Evolutionary conservation across 192 early-diverging fungal species (phyloP), one percentile per base, ranked within the genome.

Genomic region (Entomortierella chlamydospora): DNA sequence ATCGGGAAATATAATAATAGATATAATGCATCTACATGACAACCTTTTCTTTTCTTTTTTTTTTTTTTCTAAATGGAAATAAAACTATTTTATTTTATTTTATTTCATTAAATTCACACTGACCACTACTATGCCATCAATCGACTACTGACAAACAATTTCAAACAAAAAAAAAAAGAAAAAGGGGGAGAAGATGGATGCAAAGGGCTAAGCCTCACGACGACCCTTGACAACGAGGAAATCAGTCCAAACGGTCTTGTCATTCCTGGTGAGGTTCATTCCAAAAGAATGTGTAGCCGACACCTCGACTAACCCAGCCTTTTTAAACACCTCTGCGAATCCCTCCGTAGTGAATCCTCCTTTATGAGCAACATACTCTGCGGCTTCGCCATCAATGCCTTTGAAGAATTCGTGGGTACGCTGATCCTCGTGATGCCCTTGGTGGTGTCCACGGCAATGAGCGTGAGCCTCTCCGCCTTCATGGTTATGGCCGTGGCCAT

Each of bases 281-380:
- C 63, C 57, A 56, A 61, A 79, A 18, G 47, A 28, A 33, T 41
- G 53, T 0, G 1, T 28, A 20, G 61, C 45, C 0, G 51, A 37
- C 1, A 79, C 57, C 18, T 79, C 76, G 12, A 79, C 68, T 1
- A 79, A n/a, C 1, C 76, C 76, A 23, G 76, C 76, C 1, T 70
- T 70, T 10, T 42, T 51, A 17, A 79, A 39, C 56, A 64, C 25
- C 25, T 70, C 33, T 5, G 28, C 34, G 0, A 64, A 52, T 1
- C 26, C 29, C 23, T 64, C 67, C 29, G 59, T 30, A 2, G 56
- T 65, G 52, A 79, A 79, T 0, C 76, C 76, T 9, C 31, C 29
- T 26, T 50, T 57, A 62, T 79, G 76, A 11, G 76, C 68, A 13
- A 79, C 76, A 42, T 11, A 70, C 2, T 53, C 68, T 22, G 66